Evolutionary conservation across 768 basidiomycete genomes (phyloP).

Genomic region (Xanthoconium purpureum): DNA sequence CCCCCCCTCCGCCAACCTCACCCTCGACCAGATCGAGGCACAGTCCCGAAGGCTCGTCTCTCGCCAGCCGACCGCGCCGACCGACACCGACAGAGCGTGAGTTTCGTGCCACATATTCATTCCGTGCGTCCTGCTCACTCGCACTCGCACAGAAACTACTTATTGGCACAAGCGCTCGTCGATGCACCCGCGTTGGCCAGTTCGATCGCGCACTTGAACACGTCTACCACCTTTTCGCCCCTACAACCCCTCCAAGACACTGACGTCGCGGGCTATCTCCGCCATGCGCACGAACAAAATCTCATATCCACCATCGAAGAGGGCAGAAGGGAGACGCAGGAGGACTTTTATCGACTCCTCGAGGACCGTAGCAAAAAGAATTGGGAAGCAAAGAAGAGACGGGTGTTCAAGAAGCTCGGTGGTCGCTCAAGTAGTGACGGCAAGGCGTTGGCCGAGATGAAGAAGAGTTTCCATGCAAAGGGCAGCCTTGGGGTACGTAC

Average conservation of each 20-base stretch:
- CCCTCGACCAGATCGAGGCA: constrained; percentile 92
- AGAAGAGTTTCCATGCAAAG: constrained; percentile 60
- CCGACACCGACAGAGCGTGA: constrained; percentile 73
- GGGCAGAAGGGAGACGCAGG: constrained; percentile 77
- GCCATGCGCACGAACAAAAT: constrained; percentile 93
- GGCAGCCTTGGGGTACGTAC: constrained; percentile 49
- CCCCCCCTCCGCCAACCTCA: constrained; percentile 83
- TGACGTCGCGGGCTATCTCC: constrained; percentile 89
- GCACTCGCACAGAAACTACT: constrained; percentile 61
- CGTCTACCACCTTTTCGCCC: constrained; percentile 79
- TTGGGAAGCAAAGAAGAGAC: constrained; percentile 89
- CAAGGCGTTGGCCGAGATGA: constrained; percentile 54
- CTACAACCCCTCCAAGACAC: constrained; percentile 91
- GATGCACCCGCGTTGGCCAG: constrained; percentile 85
- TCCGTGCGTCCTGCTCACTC: constrained; percentile 9
- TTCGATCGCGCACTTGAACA: constrained; percentile 81
- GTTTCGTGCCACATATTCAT: constrained; percentile 23
- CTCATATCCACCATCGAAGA: constrained; percentile 94
- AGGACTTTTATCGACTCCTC: constrained; percentile 78
- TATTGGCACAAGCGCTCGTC: constrained; percentile 91
- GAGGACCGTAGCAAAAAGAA: constrained; percentile 73
- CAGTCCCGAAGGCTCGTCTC: constrained; percentile 84
- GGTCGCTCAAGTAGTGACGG: constrained; percentile 58
- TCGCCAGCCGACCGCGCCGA: constrained; percentile 59
- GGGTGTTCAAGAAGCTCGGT: constrained; percentile 87